phyloP scores from a whole-genome alignment of 352 stramenopile genomes.

The Pythium phragmitis region DNA sequence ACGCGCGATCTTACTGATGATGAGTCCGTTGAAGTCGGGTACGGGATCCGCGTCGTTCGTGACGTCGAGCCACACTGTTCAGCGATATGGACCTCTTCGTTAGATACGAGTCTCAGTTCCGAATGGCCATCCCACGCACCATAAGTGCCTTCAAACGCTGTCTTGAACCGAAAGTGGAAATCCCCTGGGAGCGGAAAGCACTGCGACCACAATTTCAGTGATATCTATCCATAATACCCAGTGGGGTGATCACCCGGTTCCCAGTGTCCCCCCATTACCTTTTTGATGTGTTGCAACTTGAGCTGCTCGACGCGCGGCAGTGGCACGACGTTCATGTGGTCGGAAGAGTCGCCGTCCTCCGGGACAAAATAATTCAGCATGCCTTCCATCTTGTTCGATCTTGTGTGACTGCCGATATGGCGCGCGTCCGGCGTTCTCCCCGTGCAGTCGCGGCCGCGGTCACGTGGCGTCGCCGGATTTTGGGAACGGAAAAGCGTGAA shows the following conservation, averaged over 20 bases:
- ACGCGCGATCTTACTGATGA: constrained; percentile 81
- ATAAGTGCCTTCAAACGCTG: constrained; percentile 82
- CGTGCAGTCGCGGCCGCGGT: background rate
- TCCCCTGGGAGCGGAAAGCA: constrained; percentile 73
- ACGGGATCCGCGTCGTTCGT: constrained; percentile 66
- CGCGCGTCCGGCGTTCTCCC: background rate
- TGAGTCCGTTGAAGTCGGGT: constrained; percentile 78
- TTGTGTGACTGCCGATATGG: background rate
- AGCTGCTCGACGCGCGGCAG: constrained; percentile 77
- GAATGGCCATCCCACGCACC: constrained; percentile 20
- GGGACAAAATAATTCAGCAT: constrained; percentile 90
- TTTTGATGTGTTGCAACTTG: constrained; percentile 77
- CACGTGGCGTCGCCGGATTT: background rate
- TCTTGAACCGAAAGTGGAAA: constrained; percentile 89
- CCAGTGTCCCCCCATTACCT: constrained; percentile 33
- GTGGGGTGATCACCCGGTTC: too few species aligned
- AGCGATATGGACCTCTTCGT: background rate
- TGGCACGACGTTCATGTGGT: constrained; percentile 84
- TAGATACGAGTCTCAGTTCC: background rate
- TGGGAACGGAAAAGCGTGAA: background rate
- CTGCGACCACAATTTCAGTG: constrained; percentile 23
- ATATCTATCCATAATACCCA: too few species aligned
- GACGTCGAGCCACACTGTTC: constrained; percentile 78
- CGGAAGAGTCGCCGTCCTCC: constrained; percentile 82
- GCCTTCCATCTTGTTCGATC: constrained; percentile 55